Evolutionary conservation across 192 early-diverging fungal genomes (phyloP).

Genomic region (Coemansia sp.): DNA sequence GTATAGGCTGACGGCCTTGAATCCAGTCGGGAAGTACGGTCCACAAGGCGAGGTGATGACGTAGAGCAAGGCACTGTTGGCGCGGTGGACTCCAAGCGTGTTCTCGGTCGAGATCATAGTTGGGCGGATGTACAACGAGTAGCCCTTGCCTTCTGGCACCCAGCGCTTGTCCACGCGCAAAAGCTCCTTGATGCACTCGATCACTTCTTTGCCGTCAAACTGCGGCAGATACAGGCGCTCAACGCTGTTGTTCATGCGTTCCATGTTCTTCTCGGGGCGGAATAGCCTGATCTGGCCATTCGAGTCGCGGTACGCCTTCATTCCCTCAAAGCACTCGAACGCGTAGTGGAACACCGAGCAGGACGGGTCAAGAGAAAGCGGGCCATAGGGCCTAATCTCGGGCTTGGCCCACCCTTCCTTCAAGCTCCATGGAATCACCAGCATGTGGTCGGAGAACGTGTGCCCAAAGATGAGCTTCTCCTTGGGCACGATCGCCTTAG

Average conservation of each 20-base stretch:
- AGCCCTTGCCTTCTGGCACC: slow-evolving; percentile 91
- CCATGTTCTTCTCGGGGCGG: slow-evolving; percentile 98
- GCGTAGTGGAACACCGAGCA: slow-evolving; percentile 93
- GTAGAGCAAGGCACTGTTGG: slow-evolving; percentile 78
- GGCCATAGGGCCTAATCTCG: slow-evolving; percentile 79
- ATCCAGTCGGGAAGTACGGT: slow-evolving; percentile 96
- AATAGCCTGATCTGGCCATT: slow-evolving; percentile 86
- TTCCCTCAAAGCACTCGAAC: slow-evolving; percentile 91
- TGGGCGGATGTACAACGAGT: slow-evolving; percentile 92
- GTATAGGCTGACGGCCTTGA: slow-evolving; percentile 82
- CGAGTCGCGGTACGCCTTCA: slow-evolving; percentile 94
- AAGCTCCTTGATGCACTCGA: slow-evolving; percentile 83
- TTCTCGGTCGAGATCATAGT: slow-evolving; percentile 92
- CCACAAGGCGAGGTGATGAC: slow-evolving; percentile 92
- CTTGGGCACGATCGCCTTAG: slow-evolving; percentile 64
- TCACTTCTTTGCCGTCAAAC: slow-evolving; percentile 78
- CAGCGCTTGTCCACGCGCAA: slow-evolving; percentile 80
- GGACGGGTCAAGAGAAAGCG: slow-evolving; percentile 78
- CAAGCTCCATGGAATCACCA: slow-evolving; percentile 75
- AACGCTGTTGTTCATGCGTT: slow-evolving; percentile 77
- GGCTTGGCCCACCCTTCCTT: slow-evolving; percentile 75
- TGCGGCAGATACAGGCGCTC: slow-evolving; percentile 79
- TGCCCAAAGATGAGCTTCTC: slow-evolving; percentile 84
- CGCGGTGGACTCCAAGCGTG: slow-evolving; percentile 79
- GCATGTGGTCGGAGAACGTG: slow-evolving; percentile 94